A percentile compares a stretch with the other conserved stretches of the same genome.
These are phyloP conservation scores for Bremia lactucae DNA, from an alignment of 352 stramenopile species.

Conservation along the genomic window DNA sequence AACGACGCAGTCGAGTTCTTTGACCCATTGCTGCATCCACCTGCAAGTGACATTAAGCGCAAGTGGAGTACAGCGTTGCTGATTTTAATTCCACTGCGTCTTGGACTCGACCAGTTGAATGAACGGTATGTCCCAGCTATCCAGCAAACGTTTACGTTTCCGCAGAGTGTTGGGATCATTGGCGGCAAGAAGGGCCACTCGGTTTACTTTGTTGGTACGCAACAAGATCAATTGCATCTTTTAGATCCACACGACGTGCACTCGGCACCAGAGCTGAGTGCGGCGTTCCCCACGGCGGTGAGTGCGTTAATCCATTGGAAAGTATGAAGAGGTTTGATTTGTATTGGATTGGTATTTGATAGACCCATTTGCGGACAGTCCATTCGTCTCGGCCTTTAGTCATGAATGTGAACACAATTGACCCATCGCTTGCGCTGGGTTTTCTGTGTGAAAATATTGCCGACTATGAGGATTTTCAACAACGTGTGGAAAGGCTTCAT, in stretches of 20 bases:
- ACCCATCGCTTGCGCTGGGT: slow-evolving; percentile 89
- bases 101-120: slow-evolving; percentile 86
- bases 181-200: slow-evolving; percentile 90
- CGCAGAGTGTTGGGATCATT: slow-evolving; percentile 91
- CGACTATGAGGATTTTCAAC: slow-evolving; percentile 66
- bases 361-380: slow-evolving; percentile 52
- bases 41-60: slow-evolving; percentile 26
- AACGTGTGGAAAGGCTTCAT: slow-evolving; percentile 35
- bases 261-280: slow-evolving; percentile 50
- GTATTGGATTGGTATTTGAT: slow-evolving; percentile 10
- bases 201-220: slow-evolving; percentile 91
- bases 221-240: slow-evolving; percentile 70
- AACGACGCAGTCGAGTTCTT: slow-evolving; percentile 37
- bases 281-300: slow-evolving; percentile 62
- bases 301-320: background rate
- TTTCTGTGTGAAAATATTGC: slow-evolving; percentile 84
- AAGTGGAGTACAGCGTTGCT: slow-evolving; percentile 85
- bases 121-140: slow-evolving; percentile 67
- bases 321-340: background rate
- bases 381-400: slow-evolving; percentile 46
- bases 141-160: slow-evolving; percentile 78
- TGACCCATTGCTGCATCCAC: slow-evolving; percentile 77
- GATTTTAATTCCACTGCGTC: slow-evolving; percentile 85
- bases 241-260: slow-evolving; percentile 82
- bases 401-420: slow-evolving; percentile 83